Base-by-base conservation (phyloP, 306 rosid species). In the Cucumis hystrix region DNA sequence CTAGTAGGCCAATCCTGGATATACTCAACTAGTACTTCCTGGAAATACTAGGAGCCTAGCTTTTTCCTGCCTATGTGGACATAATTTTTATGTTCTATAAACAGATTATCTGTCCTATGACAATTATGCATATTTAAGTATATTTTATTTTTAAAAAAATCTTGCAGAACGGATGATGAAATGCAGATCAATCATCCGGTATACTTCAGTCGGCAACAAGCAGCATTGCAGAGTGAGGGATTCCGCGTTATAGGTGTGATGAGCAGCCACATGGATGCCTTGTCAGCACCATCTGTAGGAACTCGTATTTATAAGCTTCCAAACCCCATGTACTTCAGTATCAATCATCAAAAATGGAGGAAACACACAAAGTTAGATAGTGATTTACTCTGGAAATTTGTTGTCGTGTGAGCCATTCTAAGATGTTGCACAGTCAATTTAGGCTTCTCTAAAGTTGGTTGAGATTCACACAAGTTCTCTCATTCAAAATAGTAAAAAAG, bases 111-210 rank as follows among this genome's bases (percentile, higher is more conserved):
- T 69, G 11, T 69, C 39, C 58, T 45, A 7, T 23, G 6, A 5
- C 18, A 20, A 69, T 12, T 23, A 69, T 43, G 13, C 58, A 69
- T 69, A 45, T 18, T 43, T 47, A 47, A 70, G 20, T 23, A 70
- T 40, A 67, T 41, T 23, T 45, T 70, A 59, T 23, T 20, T 20
- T 9, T 0, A 8, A 43, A 3, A 69, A 80, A 18, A 33, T 76
- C 71, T 62, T 86, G 68, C 97, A 93, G 98, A 84, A 79, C 78
- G 49, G 89, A 91, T 43, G 89, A 84, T 76, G 90, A 84, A 66
- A 78, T 81, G 85, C 84, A 81, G 70, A 74, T 77, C 51, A 77
- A 82, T 79, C 79, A 81, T 82, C 52, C 25, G 41, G 91, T 83
- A 70, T 86, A 86, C 87, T 84, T 91, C 35, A 73, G 81, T 17